Conservation (phyloP, 768 basidiomycete genomes). For the Serendipita sp. region DNA sequence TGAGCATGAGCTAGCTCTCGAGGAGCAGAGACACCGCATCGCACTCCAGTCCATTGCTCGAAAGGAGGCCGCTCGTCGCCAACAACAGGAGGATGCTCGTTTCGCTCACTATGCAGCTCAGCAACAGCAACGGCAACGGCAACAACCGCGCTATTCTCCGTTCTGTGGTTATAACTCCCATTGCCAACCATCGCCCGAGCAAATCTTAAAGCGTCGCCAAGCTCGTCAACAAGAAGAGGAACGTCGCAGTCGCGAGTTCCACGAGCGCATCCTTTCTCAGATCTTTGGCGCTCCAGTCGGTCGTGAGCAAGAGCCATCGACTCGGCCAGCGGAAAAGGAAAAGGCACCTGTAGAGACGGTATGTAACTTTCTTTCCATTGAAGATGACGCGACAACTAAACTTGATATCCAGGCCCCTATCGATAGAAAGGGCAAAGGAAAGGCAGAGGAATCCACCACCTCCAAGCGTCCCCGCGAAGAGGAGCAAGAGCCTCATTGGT, state of each 20-base stretch:
- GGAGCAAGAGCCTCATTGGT: not conserved
- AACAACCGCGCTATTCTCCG: not conserved
- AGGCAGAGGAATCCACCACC: not conserved
- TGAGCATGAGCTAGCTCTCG: not conserved
- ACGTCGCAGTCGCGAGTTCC: not conserved
- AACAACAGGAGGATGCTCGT: not conserved
- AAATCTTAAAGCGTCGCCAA: not conserved
- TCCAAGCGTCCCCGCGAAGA: not conserved
- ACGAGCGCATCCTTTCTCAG: not conserved
- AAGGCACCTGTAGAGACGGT: not conserved
- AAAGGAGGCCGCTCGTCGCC: not conserved
- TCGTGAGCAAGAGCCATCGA: not conserved
- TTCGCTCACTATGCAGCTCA: not conserved
- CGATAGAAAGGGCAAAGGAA: no score
- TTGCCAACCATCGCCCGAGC: not conserved
- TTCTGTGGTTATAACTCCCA: not conserved
- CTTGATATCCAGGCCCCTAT: no score
- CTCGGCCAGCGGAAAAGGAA: not conserved
- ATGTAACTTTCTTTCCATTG: not conserved
- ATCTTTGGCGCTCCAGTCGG: not conserved
- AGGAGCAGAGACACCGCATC: not conserved
- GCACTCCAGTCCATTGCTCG: not conserved
- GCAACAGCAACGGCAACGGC: not conserved
- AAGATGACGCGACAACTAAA: no score
- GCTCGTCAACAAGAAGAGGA: slow-evolving; percentile 3